phyloP scores from a whole-genome alignment of 179 eudicot species.

The Vitellaria paradoxa region DNA sequence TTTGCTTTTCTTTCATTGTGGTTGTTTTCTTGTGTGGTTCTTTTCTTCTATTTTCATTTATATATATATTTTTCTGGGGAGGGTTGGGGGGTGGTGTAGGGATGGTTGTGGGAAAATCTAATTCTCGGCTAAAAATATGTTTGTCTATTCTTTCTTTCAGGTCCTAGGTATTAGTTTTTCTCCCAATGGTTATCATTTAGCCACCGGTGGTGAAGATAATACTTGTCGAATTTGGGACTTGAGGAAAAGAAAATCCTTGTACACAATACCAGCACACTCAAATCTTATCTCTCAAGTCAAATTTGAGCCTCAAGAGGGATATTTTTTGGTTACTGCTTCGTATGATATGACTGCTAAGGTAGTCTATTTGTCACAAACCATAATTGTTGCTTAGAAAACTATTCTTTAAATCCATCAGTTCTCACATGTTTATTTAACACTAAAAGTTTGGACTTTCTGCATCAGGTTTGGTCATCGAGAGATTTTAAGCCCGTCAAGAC shows the following conservation, averaged over 20 bases:
- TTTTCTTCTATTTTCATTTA: neutral
- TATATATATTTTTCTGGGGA: neutral
- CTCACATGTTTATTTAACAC: conserved; percentile 7
- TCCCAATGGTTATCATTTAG: conserved; percentile 91
- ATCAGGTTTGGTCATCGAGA: conserved; percentile 89
- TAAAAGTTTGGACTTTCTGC: conserved; percentile 15
- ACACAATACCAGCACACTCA: conserved; percentile 88
- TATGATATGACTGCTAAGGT: conserved; percentile 96
- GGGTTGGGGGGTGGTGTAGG: no score
- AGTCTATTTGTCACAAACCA: neutral
- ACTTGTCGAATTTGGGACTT: conserved; percentile 94
- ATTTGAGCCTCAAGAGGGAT: conserved; percentile 97
- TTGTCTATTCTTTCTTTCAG: conserved; percentile 38
- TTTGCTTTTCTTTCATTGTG: neutral
- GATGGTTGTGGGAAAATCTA: no score
- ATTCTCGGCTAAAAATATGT: neutral
- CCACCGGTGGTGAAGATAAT: conserved; percentile 92
- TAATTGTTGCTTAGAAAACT: neutral
- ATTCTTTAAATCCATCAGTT: neutral
- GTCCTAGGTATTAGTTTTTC: conserved; percentile 78
- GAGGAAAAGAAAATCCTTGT: conserved; percentile 73
- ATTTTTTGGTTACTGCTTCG: conserved; percentile 82
- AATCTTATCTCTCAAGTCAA: conserved; percentile 87
- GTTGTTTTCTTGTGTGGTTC: neutral
- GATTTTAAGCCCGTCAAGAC: conserved; percentile 91